Base-by-base conservation (phyloP, 2,329 filamentous ascomycete genomes). In the Cladophialophora chaetospira region DNA sequence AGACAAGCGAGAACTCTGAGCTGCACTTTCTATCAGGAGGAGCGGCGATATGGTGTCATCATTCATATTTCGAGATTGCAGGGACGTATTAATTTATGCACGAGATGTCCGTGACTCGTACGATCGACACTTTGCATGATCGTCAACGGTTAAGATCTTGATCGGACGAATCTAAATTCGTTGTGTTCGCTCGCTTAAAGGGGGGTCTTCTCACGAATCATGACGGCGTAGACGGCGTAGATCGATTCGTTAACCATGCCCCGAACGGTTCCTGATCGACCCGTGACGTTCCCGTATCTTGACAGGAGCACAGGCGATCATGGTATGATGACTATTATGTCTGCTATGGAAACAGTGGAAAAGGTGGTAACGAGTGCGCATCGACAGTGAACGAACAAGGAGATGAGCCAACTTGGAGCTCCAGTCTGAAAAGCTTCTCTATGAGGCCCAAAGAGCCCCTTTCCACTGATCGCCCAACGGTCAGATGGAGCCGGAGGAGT, bases 381-480 rank as follows among this genome's bases (percentile, higher is more conserved):
- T n/a, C n/a, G n/a, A n/a, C n/a, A n/a, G n/a, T n/a, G n/a, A n/a
- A n/a, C n/a, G n/a, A n/a, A n/a, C n/a, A n/a, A n/a, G n/a, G n/a
- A n/a, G n/a, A n/a, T n/a, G n/a, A n/a, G n/a, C n/a, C n/a, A n/a
- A n/a, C n/a, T n/a, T n/a, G n/a, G n/a, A n/a, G n/a, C n/a, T n/a
- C n/a, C n/a, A n/a, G n/a, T n/a, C n/a, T n/a, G n/a, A n/a, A n/a
- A n/a, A n/a, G n/a, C n/a, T n/a, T n/a, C n/a, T n/a, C n/a, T n/a
- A n/a, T n/a, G n/a, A n/a, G n/a, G n/a, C n/a, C n/a, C n/a, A n/a
- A n/a, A n/a, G n/a, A n/a, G n/a, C n/a, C n/a, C 23, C 36, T 31
- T 43, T 23, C 50, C 38, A 35, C 45, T 23, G 44, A 45, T 48
- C 44, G 26, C 21, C 36, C 40, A 57, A 57, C 55, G 55, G 48